Conservation (phyloP, 2,329 filamentous ascomycete genomes). For the Fusarium cicatricum region DNA sequence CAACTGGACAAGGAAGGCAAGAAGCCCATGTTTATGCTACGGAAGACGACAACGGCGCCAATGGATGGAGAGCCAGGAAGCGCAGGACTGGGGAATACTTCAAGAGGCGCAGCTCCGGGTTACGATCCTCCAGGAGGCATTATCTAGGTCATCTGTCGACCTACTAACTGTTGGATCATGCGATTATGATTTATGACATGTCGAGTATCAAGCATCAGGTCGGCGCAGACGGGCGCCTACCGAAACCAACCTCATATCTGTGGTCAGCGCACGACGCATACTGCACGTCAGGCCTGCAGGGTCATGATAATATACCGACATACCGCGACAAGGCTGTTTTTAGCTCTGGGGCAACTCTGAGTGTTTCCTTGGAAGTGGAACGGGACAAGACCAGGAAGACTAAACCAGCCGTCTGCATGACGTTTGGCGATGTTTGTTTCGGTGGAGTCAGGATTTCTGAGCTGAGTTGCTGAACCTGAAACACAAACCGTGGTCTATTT, state of each 20-base stretch:
- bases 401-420: conserved; percentile 24
- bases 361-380: conserved; percentile 28
- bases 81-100: conserved; percentile 58
- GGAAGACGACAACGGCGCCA: conserved; percentile 68
- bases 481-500: conserved; percentile 34
- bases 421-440: conserved; percentile 38
- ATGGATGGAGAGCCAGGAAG: conserved; percentile 63
- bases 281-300: conserved; percentile 30
- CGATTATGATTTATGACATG: conserved; percentile 7
- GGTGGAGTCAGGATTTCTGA: conserved; percentile 32
- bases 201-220: conserved; percentile 5
- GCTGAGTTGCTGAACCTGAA: conserved; percentile 37
- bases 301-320: conserved; percentile 18
- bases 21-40: conserved; percentile 99
- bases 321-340: conserved; percentile 24
- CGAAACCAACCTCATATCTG: conserved; percentile 29
- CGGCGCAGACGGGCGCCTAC: conserved; percentile 32
- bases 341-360: conserved; percentile 17
- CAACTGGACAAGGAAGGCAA: conserved; percentile 95
- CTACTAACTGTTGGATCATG: conserved; percentile 3
- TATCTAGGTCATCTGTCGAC: conserved; percentile 52
- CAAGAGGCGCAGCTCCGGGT: conserved; percentile 54
- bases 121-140: conserved; percentile 69
- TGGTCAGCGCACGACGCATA: conserved; percentile 20
- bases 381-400: conserved; percentile 12